Percentiles rank a stretch among this genome's conserved stretches.
Evolutionary conservation across 805 yeast species (phyloP).

Genomic region (Nakazawaea molendinolei): DNA sequence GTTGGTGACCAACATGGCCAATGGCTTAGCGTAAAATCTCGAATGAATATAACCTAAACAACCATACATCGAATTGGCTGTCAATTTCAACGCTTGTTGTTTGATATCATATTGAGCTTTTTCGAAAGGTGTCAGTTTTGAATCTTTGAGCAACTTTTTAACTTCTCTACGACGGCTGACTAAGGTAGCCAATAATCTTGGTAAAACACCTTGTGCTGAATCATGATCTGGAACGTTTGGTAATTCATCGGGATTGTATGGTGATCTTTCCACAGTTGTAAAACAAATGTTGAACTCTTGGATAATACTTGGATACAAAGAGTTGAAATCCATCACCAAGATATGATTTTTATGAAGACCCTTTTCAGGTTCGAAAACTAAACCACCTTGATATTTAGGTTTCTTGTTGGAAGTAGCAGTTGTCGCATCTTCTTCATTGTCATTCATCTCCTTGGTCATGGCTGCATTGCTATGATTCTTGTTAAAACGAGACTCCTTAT

Average conservation of each 20-base stretch:
- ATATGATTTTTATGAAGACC: slow-evolving; percentile 87
- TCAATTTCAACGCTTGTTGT: slow-evolving; percentile 91
- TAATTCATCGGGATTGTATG: slow-evolving; percentile 47
- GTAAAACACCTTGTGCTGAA: slow-evolving; percentile 72
- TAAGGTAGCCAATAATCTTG: slow-evolving; percentile 71
- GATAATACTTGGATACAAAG: slow-evolving; percentile 92
- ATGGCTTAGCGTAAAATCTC: slow-evolving; percentile 90
- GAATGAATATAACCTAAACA: slow-evolving; percentile 91
- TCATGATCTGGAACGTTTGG: slow-evolving; percentile 63
- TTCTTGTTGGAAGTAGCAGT: slow-evolving; percentile 50
- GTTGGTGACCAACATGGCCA: slow-evolving; percentile 91
- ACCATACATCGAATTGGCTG: slow-evolving; percentile 99
- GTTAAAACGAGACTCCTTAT: slow-evolving; percentile 40
- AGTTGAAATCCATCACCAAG: slow-evolving; percentile 96
- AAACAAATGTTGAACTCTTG: slow-evolving; percentile 97
- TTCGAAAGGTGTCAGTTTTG: slow-evolving; percentile 55
- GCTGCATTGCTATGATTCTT: slow-evolving; percentile 1
- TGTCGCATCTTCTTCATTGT: slow-evolving; percentile 35
- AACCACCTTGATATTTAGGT: slow-evolving; percentile 84
- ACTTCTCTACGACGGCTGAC: slow-evolving; percentile 93
- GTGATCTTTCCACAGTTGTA: slow-evolving; percentile 78
- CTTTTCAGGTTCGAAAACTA: slow-evolving; percentile 93
- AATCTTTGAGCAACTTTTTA: slow-evolving; percentile 74
- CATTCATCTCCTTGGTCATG: slow-evolving; percentile 25
- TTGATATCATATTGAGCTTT: slow-evolving; percentile 86